Evolutionary conservation across 176 grass and related monocot species (phyloP), one percentile per base, ranked within the genome.

Genomic region (Phragmites australis): DNA sequence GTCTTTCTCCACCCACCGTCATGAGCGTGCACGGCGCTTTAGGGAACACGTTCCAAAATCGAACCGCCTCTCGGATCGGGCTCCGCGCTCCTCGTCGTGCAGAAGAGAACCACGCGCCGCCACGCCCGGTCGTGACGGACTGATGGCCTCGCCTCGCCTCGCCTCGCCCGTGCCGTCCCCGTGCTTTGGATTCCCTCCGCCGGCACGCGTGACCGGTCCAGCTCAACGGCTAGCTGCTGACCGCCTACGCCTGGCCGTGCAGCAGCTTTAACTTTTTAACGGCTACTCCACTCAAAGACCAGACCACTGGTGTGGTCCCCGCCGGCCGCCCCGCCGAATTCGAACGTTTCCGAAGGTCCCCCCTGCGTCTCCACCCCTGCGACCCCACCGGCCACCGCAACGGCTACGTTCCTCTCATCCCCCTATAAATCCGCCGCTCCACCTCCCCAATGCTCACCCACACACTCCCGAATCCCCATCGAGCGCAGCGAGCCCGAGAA

Each of bases 141-240:
- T n/a, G n/a, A n/a, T n/a, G n/a, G n/a, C n/a, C n/a, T n/a, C n/a
- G n/a, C n/a, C 52, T 44, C 67, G 22, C 65, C 22, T 6, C n/a
- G 42, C 65, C 65, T 23, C 39, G 26, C 9, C 70, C 1, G 19
- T 16, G 32, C 68, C 68, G 44, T 23, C 1, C 62, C 14, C 34
- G 34, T 37, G 3, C 75, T 12, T 84, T 29, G 76, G 81, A 84
- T 89, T 84, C 81, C 87, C 34, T 66, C 59, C 76, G 88, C 19
- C 77, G 56, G 61, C 82, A 82, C 57, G 78, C 82, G 44, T 43
- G 50, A 71, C 51, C 60, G 39, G n/a, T 47, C 34, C 61, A 12
- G 10, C 81, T 68, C 82, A 92, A 95, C 90, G 90, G 87, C 88
- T 83, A 83, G 15, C 83, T 84, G 64, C 80, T 63, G 65, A 69